A percentile compares a stretch with the other conserved stretches of the same genome.
phyloP scores from a whole-genome alignment of 805 yeast genomes.

The Candida boleticola region DNA sequence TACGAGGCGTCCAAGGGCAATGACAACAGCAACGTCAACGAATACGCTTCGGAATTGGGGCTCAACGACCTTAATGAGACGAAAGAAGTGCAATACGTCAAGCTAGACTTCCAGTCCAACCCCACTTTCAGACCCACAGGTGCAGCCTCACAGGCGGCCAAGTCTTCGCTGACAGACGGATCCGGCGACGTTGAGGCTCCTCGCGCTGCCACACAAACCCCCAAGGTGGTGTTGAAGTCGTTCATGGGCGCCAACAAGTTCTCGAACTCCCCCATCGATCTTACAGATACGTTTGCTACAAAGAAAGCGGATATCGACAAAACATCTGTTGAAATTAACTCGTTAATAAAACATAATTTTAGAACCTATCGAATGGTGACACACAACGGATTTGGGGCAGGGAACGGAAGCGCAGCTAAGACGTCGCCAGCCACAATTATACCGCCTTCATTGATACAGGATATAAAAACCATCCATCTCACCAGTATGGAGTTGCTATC shows the following conservation, averaged over 20 bases:
- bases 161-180: neutral
- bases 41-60: constrained; percentile 29
- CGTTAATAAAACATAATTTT: constrained; percentile 34
- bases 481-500: constrained; percentile 42
- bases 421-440: constrained; percentile 22
- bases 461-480: constrained; percentile 35
- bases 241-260: neutral
- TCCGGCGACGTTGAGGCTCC: neutral
- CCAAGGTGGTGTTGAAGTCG: neutral
- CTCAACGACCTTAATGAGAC: constrained; percentile 37
- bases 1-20: neutral
- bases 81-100: constrained; percentile 28
- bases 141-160: neutral
- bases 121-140: neutral
- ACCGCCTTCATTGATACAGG: constrained; percentile 26
- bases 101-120: constrained; percentile 28
- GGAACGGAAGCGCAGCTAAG: constrained; percentile 5
- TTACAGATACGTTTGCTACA: constrained; percentile 1
- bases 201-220: no score
- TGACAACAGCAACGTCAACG: constrained; percentile 8
- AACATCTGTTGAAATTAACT: constrained; percentile 29
- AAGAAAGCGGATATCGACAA: constrained; percentile 27
- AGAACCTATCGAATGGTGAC: constrained; percentile 24
- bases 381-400: constrained; percentile 6
- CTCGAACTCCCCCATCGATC: neutral